A percentile compares a stretch with the other conserved stretches of the same genome.
Conservation (phyloP, 257 asterid species). For the Solanum chilense region DNA sequence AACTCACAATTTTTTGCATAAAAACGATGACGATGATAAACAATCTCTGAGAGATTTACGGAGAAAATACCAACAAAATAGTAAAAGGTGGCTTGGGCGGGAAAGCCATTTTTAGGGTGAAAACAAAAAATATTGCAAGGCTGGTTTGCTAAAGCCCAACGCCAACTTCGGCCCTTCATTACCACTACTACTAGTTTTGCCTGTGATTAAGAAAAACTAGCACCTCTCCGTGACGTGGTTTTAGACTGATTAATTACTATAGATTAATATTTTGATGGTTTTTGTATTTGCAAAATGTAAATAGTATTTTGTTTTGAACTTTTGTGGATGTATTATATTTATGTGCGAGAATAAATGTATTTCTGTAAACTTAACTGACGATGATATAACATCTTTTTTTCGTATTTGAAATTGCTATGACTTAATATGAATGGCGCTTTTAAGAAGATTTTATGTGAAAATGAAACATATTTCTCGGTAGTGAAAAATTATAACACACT, state of each 20-base stretch:
- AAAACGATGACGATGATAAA: neutral
- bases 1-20: neutral
- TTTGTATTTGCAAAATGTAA: neutral
- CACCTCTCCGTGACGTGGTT: too few relatives aligned
- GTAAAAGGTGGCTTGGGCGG: slow-evolving; percentile 20
- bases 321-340: neutral
- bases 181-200: neutral
- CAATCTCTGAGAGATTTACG: neutral
- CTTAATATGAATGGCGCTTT: neutral
- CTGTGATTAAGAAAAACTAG: neutral
- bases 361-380: neutral
- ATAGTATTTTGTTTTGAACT: neutral
- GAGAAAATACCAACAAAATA: slow-evolving; percentile 6
- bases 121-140: neutral
- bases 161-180: neutral
- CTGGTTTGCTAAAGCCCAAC: neutral
- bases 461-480: neutral
- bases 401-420: neutral
- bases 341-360: neutral
- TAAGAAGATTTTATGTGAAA: neutral
- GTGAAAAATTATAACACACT: neutral
- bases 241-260: too few relatives aligned
- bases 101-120: slow-evolving; percentile 15
- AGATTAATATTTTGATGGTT: neutral
- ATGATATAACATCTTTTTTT: neutral